phyloP scores from a whole-genome alignment of 2,329 filamentous ascomycete genomes.

The Ophiostoma himal-ulmi region DNA sequence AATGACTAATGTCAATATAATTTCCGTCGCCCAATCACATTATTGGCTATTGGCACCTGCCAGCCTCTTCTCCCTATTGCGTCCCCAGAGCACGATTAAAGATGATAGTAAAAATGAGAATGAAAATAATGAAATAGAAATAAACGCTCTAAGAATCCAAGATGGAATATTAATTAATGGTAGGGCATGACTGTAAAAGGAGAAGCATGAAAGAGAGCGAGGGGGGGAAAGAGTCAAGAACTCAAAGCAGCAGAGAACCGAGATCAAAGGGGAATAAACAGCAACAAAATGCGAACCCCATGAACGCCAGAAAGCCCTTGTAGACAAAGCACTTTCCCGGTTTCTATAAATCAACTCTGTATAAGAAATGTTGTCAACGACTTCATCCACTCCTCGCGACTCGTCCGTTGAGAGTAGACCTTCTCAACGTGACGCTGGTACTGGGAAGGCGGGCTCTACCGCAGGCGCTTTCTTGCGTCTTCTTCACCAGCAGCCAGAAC shows the following conservation, averaged over 20 bases:
- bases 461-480: slow-evolving; percentile 31
- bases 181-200: slow-evolving; percentile 10
- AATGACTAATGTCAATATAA: neutral
- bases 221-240: neutral
- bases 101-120: slow-evolving; percentile 9
- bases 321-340: slow-evolving; percentile 3
- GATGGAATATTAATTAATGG: slow-evolving; percentile 18
- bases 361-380: slow-evolving; percentile 21
- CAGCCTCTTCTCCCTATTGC: slow-evolving; percentile 11
- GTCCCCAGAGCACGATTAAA: slow-evolving; percentile 12
- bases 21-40: slow-evolving; percentile 2
- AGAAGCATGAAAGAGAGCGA: slow-evolving; percentile 5
- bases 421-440: slow-evolving; percentile 19
- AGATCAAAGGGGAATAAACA: slow-evolving; percentile 11
- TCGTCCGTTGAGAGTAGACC: slow-evolving; percentile 17
- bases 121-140: slow-evolving; percentile 18
- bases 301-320: slow-evolving; percentile 21
- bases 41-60: slow-evolving; percentile 21
- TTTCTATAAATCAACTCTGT: slow-evolving; percentile 19
- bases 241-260: neutral
- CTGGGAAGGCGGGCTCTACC: slow-evolving; percentile 28
- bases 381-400: slow-evolving; percentile 20
- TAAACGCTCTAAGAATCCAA: slow-evolving; percentile 15
- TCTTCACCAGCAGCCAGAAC: slow-evolving; percentile 55
- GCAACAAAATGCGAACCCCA: slow-evolving; percentile 12